Percentiles rank a stretch among this genome's conserved stretches.
phyloP scores from a whole-genome alignment of 257 asterid genomes.

The Knoxia roxburghii region DNA sequence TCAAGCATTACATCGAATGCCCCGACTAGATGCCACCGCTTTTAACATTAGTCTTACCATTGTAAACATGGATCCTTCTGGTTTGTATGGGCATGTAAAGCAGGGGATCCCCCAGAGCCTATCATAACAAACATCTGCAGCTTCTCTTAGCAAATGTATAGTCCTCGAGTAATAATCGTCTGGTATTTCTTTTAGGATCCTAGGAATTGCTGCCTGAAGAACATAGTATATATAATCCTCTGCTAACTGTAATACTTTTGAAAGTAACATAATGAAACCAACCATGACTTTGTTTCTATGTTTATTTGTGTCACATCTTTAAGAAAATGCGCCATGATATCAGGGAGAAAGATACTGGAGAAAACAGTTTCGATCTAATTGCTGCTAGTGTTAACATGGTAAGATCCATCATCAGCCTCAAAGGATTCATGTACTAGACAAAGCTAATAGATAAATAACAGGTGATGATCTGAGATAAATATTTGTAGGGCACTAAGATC shows the following conservation, averaged over 20 bases:
- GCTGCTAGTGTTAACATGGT: not conserved
- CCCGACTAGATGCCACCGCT: not conserved
- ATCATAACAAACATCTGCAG: slow-evolving; percentile 41
- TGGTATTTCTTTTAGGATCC: slow-evolving; percentile 46
- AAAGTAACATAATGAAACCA: slow-evolving; percentile 2
- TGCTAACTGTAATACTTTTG: not conserved
- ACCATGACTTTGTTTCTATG: not conserved
- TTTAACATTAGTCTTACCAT: slow-evolving; percentile 36
- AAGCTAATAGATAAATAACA: no score
- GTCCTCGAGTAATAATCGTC: slow-evolving; percentile 39
- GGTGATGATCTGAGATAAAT: not conserved
- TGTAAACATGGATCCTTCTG: slow-evolving; percentile 70
- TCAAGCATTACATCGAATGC: not conserved
- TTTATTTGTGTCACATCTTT: not conserved
- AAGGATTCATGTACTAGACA: not conserved
- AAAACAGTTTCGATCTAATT: not conserved
- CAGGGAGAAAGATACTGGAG: not conserved
- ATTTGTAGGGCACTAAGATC: not conserved
- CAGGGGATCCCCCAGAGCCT: slow-evolving; percentile 40
- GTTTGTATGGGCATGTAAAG: slow-evolving; percentile 45
- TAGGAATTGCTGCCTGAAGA: slow-evolving; percentile 58
- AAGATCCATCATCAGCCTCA: not conserved
- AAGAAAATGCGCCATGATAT: not conserved
- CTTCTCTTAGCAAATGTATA: slow-evolving; percentile 42
- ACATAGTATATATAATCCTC: not conserved